Evolutionary conservation across 1,284 basidiomycete species (phyloP), one percentile per base, ranked within the genome.

Genomic region (Athelia psychrophila): DNA sequence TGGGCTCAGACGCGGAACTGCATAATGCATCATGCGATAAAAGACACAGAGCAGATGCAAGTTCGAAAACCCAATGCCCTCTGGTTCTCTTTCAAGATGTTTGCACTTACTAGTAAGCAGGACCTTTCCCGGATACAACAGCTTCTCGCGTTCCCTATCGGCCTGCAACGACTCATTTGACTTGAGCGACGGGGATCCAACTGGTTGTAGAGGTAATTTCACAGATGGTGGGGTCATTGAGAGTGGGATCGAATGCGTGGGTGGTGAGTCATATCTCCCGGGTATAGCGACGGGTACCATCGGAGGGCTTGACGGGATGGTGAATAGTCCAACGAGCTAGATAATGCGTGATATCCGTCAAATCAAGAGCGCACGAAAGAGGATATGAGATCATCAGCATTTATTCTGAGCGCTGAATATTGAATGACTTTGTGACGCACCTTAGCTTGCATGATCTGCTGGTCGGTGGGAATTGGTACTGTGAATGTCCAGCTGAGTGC

Each of bases 41-140:
- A 13, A 30, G 6, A 5, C 5, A 13, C 5, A 30, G 27, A 30
- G 27, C 27, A 13, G 13, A 30, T 6, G 5, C 6, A 30, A 6
- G 27, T 13, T 13, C 5, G 6, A 30, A 30, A 13, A 30, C 27
- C n/a, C n/a, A n/a, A n/a, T n/a, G 13, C 13, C 27, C 6, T 30
- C 13, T 6, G 27, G 27, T 5, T 13, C 27, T 30, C 13, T 6
- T 6, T 30, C 6, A 30, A 30, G 27, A 5, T 30, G 27, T 6
- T 30, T 30, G 27, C 5, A 78, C 83, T 67, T 60, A 91, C 90
- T 92, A 6, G 89, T 91, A n/a, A 93, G 75, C 55, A 90, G 76
- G 27, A 93, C 86, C 44, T 91, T 75, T 5, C 84, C 84, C 4
- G 90, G 89, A 63, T 93, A 93, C 27, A 92, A 64, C 32, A 81